Evolutionary conservation across 1,284 basidiomycete species (phyloP), one percentile per base, ranked within the genome.

Genomic region (Lentinula novae-zelandiae): DNA sequence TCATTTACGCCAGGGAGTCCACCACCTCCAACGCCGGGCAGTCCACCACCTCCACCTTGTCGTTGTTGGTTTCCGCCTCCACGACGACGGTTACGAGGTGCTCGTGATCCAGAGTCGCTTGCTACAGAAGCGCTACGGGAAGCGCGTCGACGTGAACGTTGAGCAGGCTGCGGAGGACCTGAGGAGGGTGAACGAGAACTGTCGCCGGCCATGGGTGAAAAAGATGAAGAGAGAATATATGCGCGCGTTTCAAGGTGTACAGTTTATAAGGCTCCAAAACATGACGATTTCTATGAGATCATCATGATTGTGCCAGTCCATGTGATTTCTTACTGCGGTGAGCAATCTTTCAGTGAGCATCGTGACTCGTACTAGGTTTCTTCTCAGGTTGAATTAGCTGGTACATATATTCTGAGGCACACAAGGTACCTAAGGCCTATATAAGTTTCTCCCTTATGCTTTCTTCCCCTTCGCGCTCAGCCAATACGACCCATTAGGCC

Each of bases 401-500:
- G 27, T 27, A 27, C 27, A 27, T 3, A 27, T 3, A 27, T 27
- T 27, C 27, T 27, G 27, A 27, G 3, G 3, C 3, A 27, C 22
- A 22, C 22, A 22, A 22, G 22, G 22, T 22, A 22, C 27, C 27
- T 27, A 27, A 27, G 22, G 22, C 27, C 27, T 27, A 27, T 3
- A 4, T 27, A 27, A 27, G 27, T 27, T 27, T 27, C 27, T 27
- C 27, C 27, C 39, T 9, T 40, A 27, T 6, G 20, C 54, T 0
- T 56, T 56, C 42, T 44, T 42, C 13, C 27, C 40, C 54, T 46
- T 56, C 27, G 69, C 61, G 34, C 71, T 69, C 22, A 71, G 76
- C 90, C 90, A 92, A 70, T 91, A 92, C 5, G 82, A 81, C 3
- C 90, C 90, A 67, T 84, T 77, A 2, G 90, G 90, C 82, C 82